Evolutionary conservation across 2,329 filamentous ascomycete species (phyloP), one percentile per base, ranked within the genome.

Genomic region (Davidsoniella neocaledoniae): DNA sequence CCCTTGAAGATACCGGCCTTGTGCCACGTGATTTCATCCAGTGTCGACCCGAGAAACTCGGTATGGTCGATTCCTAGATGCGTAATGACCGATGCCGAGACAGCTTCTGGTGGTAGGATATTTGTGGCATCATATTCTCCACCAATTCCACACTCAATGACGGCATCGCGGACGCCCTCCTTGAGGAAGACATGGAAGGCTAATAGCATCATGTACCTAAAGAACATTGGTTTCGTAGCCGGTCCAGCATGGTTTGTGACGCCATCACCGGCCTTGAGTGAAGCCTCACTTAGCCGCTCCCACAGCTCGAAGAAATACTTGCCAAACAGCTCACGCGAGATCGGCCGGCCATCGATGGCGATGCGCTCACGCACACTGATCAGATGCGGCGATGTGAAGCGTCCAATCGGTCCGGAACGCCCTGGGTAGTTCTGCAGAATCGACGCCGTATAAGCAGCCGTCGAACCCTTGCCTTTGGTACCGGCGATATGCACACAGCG

Each of bases 51-150:
- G 36, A 95, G 69, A 72, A 94, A 79, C 4, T 74, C 77, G 1
- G 82, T 79, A 63, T 95, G 88, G 58, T 95, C 88, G 53, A 94
- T 82, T 3, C 86, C 87, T 41, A 95, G 63, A 58, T 81, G 86
- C 17, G 86, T 81, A 37, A 95, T 79, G 0, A 82, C 83, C 1
- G 79, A 75, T 1, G 79, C 81, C 5, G 76, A 79, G 1, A 87
- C 82, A 10, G 75, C 71, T 9, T 72, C 68, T 0, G 66, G 50
- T 0, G 71, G 70, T 5, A 98, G 64, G 19, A 96, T 75, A 59
- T 96, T 96, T 8, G 91, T 98, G 25, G 83, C 83, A 60, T 96
- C 90, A 59, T 87, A 87, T 65, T 94, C 86, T 45, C 88, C 91
- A 14, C 91, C 91, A 55, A 96, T 93, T 0, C 91, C 91, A 58